A percentile compares a stretch with the other conserved stretches of the same genome.
Conservation (phyloP, 2,329 filamentous ascomycete species). For the Orbilia javanica region DNA sequence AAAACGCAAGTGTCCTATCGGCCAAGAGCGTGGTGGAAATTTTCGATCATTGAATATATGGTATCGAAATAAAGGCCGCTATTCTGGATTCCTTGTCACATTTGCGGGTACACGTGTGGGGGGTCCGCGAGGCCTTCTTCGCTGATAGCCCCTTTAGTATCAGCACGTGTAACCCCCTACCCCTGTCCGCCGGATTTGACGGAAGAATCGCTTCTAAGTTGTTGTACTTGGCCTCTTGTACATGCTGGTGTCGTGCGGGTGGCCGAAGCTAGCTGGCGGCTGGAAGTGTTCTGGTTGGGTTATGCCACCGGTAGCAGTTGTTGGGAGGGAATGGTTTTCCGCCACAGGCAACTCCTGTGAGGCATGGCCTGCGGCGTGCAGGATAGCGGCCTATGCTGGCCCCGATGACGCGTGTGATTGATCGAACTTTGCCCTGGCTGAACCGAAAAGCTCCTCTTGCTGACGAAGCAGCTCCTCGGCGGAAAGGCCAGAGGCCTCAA, state of each 20-base stretch:
- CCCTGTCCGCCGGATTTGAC: neutral
- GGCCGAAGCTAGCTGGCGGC: neutral
- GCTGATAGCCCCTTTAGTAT: neutral
- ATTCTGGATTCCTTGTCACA: neutral
- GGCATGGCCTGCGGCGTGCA: neutral
- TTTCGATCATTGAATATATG: neutral
- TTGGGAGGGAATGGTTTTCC: neutral
- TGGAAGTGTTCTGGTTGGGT: neutral
- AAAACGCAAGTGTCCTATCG: neutral
- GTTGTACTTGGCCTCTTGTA: neutral
- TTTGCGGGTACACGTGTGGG: neutral
- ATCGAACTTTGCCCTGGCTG: conserved; percentile 79
- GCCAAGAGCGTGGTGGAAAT: neutral
- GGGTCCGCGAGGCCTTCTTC: neutral
- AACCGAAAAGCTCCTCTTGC: conserved; percentile 91
- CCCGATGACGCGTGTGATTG: conserved; percentile 64
- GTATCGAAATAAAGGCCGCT: neutral
- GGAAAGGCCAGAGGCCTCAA: conserved; percentile 91
- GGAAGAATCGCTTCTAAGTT: neutral
- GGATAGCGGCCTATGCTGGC: conserved; percentile 18
- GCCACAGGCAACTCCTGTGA: neutral
- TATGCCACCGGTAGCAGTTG: neutral
- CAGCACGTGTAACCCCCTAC: no score
- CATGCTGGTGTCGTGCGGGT: neutral
- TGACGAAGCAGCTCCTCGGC: conserved; percentile 89